A percentile compares a stretch with the other conserved stretches of the same genome.
These are phyloP conservation scores for Colletotrichum tropicale DNA, from an alignment of 2,329 filamentous ascomycete genomes.

Conservation along the genomic window DNA sequence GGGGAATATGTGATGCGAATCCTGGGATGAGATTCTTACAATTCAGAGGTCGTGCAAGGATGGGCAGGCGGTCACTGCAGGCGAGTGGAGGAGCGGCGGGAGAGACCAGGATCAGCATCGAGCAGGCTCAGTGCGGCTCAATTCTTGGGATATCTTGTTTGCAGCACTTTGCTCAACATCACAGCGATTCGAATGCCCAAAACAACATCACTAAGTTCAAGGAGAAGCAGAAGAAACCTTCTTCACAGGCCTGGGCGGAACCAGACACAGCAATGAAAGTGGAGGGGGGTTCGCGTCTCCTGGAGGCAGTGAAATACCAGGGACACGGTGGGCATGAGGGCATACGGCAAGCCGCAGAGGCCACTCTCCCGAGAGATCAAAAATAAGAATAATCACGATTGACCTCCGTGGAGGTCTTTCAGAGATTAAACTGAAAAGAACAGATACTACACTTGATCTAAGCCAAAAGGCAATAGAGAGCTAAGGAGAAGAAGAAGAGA, in stretches of 20 bases:
- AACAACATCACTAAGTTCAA: background rate
- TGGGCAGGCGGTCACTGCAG: background rate
- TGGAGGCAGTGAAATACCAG: constrained; percentile 74
- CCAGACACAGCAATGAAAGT: constrained; percentile 59
- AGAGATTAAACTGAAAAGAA: constrained; percentile 87
- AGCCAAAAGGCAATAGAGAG: constrained; percentile 47
- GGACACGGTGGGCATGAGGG: constrained; percentile 65
- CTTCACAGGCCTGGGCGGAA: constrained; percentile 56
- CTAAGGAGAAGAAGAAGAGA: constrained; percentile 19
- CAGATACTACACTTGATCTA: constrained; percentile 82
- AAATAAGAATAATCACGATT: constrained; percentile 77
- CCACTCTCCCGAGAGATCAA: constrained; percentile 49
- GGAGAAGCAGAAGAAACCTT: constrained; percentile 38
- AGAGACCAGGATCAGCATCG: background rate
- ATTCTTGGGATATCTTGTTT: background rate
- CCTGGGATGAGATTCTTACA: background rate
- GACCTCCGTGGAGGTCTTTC: constrained; percentile 69
- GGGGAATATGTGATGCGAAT: background rate
- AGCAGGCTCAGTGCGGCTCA: background rate
- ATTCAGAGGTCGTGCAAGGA: background rate
- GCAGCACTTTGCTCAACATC: background rate
- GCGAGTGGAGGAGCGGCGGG: background rate
- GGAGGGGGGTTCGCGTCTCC: constrained; percentile 66
- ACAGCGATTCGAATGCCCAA: too few species aligned
- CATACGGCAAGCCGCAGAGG: constrained; percentile 72